Evolutionary conservation across 2,329 filamentous ascomycete species (phyloP).

Genomic region (Leptodontidium sp.): DNA sequence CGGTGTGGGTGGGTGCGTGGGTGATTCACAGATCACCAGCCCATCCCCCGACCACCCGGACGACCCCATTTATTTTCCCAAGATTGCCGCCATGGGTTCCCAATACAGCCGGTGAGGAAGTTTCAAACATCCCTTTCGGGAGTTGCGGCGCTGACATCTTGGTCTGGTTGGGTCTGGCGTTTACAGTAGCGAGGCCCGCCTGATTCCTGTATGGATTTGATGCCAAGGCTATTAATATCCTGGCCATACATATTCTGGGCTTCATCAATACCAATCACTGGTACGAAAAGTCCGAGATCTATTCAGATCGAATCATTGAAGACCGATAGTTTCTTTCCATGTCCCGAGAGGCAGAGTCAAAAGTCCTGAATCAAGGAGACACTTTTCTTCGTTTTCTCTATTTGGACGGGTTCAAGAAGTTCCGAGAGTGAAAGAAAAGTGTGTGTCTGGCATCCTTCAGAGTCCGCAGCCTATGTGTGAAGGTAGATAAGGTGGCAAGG

Average conservation of each 20-base stretch:
- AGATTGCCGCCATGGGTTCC: conserved; percentile 21
- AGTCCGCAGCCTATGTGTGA: too few species aligned
- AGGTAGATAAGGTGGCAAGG: too few species aligned
- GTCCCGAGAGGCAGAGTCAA: too few species aligned
- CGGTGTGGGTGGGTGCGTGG: not conserved
- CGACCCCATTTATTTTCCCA: conserved; percentile 11
- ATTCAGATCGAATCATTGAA: not conserved
- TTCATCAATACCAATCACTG: conserved; percentile 8
- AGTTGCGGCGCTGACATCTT: not conserved
- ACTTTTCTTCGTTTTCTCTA: too few species aligned
- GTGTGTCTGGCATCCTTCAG: too few species aligned
- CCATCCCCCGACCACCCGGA: too few species aligned
- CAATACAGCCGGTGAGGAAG: not conserved
- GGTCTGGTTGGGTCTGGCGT: not conserved
- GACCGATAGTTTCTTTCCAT: too few species aligned
- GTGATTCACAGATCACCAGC: conserved; percentile 9
- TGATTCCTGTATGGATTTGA: not conserved
- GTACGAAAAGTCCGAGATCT: not conserved
- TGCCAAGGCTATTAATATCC: not conserved
- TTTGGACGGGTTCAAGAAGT: too few species aligned
- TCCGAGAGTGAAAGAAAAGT: too few species aligned
- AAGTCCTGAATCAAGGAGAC: too few species aligned
- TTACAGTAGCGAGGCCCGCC: not conserved
- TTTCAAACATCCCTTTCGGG: conserved; percentile 15
- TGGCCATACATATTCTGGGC: not conserved